phyloP scores from a whole-genome alignment of 2,329 filamentous ascomycete species.

The Thielaviopsis punctulata region DNA sequence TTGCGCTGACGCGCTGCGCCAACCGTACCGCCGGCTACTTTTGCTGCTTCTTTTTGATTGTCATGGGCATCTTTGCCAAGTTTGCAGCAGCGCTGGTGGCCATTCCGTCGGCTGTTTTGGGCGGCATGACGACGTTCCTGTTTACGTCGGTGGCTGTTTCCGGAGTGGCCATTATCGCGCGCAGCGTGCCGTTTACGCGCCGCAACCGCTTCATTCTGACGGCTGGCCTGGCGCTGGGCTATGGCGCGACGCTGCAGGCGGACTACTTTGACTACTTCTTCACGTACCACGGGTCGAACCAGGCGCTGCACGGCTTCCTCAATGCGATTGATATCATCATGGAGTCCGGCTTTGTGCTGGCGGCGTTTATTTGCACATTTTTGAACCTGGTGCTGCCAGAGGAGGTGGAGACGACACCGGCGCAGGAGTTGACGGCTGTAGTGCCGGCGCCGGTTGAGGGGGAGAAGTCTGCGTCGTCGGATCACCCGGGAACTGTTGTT shows the following conservation, averaged over 20 bases:
- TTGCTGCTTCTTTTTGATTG: slow-evolving; percentile 56
- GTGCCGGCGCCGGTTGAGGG: background rate
- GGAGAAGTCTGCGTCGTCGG: background rate
- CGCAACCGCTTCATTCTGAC: slow-evolving; percentile 72
- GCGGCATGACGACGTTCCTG: slow-evolving; percentile 65
- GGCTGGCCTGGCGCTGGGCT: slow-evolving; percentile 54
- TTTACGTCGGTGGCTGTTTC: slow-evolving; percentile 62
- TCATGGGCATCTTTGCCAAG: slow-evolving; percentile 73
- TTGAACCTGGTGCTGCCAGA: slow-evolving; percentile 58
- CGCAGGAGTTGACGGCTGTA: slow-evolving; percentile 1
- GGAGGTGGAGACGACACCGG: slow-evolving; percentile 47
- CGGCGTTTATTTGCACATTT: slow-evolving; percentile 53
- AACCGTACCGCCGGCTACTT: slow-evolving; percentile 68
- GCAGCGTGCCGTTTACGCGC: slow-evolving; percentile 54
- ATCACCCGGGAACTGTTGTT: background rate
- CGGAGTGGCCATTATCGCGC: slow-evolving; percentile 58
- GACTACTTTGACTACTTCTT: slow-evolving; percentile 56
- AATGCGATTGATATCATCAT: slow-evolving; percentile 58
- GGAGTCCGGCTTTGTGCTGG: slow-evolving; percentile 59
- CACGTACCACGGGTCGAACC: slow-evolving; percentile 52
- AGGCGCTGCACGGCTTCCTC: slow-evolving; percentile 51
- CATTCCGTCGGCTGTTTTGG: slow-evolving; percentile 50
- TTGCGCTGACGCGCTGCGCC: slow-evolving; percentile 64
- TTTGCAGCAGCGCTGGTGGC: slow-evolving; percentile 65
- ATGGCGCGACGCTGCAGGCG: slow-evolving; percentile 49